These are phyloP conservation scores for Dysphania ambrosioides DNA, from an alignment of 148 eudicot species.

Conservation along the genomic window DNA sequence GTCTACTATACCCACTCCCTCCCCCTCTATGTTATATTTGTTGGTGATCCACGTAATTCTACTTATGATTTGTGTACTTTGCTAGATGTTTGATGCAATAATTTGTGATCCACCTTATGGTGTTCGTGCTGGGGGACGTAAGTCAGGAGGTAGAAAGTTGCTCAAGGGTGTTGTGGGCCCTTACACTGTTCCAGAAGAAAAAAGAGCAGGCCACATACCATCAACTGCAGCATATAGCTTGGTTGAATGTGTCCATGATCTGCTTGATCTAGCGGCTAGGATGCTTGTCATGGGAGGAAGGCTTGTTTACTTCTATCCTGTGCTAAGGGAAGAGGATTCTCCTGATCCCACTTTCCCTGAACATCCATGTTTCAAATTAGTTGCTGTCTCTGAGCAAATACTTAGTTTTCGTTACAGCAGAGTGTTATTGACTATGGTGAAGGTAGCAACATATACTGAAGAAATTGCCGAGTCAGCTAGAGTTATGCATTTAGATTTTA, in stretches of 20 bases:
- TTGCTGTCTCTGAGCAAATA: conserved; percentile 87
- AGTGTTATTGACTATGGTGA: conserved; percentile 89
- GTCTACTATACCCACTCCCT: too few species aligned
- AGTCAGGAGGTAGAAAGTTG: conserved; percentile 94
- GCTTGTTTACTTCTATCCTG: conserved; percentile 88
- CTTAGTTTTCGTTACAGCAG: conserved; percentile 84
- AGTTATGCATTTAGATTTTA: conserved; percentile 69
- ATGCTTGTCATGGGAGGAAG: conserved; percentile 93
- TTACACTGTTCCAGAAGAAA: conserved; percentile 88
- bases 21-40: not conserved
- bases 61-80: conserved; percentile 6
- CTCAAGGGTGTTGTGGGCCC: conserved; percentile 74
- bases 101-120: conserved; percentile 99
- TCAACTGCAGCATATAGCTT: conserved; percentile 93
- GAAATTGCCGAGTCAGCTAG: conserved; percentile 49
- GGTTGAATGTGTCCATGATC: conserved; percentile 92
- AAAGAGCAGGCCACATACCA: conserved; percentile 89
- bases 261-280: conserved; percentile 79
- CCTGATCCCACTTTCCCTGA: conserved; percentile 67
- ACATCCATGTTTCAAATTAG: conserved; percentile 83
- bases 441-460: conserved; percentile 66
- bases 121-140: conserved; percentile 98
- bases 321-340: conserved; percentile 71
- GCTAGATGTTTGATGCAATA: conserved; percentile 85
- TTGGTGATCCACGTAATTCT: not conserved